These are phyloP conservation scores for Cladosporium sp. DNA, from an alignment of 2,329 filamentous ascomycete species.

Conservation along the genomic window DNA sequence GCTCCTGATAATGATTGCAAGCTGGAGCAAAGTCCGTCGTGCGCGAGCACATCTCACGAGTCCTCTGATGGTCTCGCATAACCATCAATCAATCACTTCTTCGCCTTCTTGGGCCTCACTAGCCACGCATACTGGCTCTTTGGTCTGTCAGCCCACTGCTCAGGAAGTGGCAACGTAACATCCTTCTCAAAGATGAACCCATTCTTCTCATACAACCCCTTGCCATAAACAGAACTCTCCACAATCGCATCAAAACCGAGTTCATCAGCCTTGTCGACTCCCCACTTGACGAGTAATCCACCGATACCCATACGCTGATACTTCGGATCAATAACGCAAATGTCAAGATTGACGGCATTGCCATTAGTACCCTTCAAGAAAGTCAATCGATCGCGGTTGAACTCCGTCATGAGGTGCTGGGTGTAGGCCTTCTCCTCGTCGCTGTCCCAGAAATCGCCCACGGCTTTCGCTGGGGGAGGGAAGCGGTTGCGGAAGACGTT, in stretches of 20 bases:
- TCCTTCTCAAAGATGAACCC: constrained; percentile 28
- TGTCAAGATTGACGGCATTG: constrained; percentile 27
- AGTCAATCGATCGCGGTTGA: constrained; percentile 20
- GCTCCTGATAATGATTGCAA: neutral
- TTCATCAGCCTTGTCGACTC: constrained; percentile 26
- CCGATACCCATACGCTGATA: constrained; percentile 27
- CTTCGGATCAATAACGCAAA: constrained; percentile 27
- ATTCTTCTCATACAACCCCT: constrained; percentile 29
- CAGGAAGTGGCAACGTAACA: constrained; percentile 17
- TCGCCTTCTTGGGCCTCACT: constrained; percentile 21
- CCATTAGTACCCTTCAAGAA: constrained; percentile 22
- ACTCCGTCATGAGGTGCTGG: constrained; percentile 18
- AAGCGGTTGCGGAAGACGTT: constrained; percentile 23
- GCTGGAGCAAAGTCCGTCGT: neutral
- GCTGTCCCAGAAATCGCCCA: constrained; percentile 20
- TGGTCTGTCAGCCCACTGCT: constrained; percentile 16
- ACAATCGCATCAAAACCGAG: constrained; percentile 27
- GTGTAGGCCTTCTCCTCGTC: constrained; percentile 21
- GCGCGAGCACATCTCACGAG: neutral
- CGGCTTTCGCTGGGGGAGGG: constrained; percentile 10
- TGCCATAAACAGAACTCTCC: constrained; percentile 27
- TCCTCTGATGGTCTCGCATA: neutral
- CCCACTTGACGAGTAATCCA: constrained; percentile 27
- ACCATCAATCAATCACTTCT: neutral
- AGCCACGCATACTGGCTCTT: constrained; percentile 25